Base-by-base conservation (phyloP, 768 basidiomycete species). In the Pleurotus salmoneostramineus region DNA sequence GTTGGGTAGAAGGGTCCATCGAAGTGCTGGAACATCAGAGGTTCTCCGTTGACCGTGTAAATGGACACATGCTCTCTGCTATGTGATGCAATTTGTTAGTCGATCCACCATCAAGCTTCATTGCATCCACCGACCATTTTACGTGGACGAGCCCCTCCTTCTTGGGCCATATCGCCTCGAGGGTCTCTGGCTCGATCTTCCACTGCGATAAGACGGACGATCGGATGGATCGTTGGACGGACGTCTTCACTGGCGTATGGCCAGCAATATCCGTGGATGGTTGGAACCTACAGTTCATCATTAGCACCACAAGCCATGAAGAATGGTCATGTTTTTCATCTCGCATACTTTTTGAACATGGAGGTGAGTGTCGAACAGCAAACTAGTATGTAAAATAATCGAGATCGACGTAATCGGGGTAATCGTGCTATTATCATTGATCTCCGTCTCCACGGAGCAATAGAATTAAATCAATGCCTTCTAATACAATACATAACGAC, bases 121-220 rank as follows among this genome's bases (percentile, higher is more conserved):
- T 35, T 63, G 45, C 12, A 27, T 35, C 64, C 56, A 79, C 82
- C 63, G 71, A 95, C 96, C 97, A 98, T 78, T 98, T 98, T 60
- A 95, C 92, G 65, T 91, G 88, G 4, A 90, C 87, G 48, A 98
- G 77, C 2, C 88, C 81, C 77, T 98, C 96, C 79, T 98, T 99
- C 90, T 98, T 99, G 2, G 95, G 93, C 97, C 97, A 99, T 52
- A 99, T 83, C 64, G 83, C 83, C 68, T 99, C 97, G 33, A 98
- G 75, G 2, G 87, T 84, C 61, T 91, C 92, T 43, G 84, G 80
- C 61, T 87, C 84, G 51, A 92, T 82, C 65, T 85, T 90, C 82
- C 93, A 89, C 70, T 96, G 94, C 15, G 88, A 81, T 50, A 97
- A 78, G 34, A 97, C 76, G 46, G 78, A 79, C 21, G 87, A 75